phyloP scores from a whole-genome alignment of 768 basidiomycete species.

The Kwoniella sp. region DNA sequence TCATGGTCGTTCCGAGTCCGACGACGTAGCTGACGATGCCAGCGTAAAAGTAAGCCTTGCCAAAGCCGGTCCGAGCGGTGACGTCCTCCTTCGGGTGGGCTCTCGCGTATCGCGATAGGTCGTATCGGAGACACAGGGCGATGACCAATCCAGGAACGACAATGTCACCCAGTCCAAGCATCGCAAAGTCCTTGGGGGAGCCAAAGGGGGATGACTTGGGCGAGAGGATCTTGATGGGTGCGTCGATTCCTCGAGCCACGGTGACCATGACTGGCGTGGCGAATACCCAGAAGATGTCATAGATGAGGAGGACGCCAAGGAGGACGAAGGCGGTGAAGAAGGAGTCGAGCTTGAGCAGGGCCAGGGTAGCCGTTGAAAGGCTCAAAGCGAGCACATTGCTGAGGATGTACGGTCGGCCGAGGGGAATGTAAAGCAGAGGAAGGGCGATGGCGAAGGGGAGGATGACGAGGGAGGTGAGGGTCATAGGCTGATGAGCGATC shows the following conservation, averaged over 20 bases:
- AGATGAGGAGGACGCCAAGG: constrained; percentile 77
- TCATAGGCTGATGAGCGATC: constrained; percentile 49
- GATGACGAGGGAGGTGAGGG: constrained; percentile 52
- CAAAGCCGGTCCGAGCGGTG: constrained; percentile 51
- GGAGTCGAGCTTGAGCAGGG: constrained; percentile 76
- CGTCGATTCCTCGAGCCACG: constrained; percentile 82
- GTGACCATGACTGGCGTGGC: constrained; percentile 64
- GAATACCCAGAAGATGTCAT: constrained; percentile 80
- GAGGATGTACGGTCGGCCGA: constrained; percentile 64
- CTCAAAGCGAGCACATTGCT: constrained; percentile 71
- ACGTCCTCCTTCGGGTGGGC: constrained; percentile 31
- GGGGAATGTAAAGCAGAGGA: constrained; percentile 59
- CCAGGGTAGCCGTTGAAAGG: constrained; percentile 73
- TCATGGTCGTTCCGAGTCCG: constrained; percentile 72
- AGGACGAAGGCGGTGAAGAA: constrained; percentile 81
- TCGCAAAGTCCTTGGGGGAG: constrained; percentile 63
- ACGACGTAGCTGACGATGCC: constrained; percentile 66
- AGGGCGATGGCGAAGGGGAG: constrained; percentile 58
- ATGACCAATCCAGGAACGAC: constrained; percentile 58
- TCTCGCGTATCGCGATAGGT: constrained; percentile 48
- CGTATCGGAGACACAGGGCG: constrained; percentile 80
- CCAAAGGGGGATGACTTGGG: constrained; percentile 22
- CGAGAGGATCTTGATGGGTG: constrained; percentile 80
- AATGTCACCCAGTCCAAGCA: constrained; percentile 90
- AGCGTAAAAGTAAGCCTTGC: constrained; percentile 71